Base-by-base conservation (phyloP, 768 basidiomycete species). In the Mycena metata region DNA sequence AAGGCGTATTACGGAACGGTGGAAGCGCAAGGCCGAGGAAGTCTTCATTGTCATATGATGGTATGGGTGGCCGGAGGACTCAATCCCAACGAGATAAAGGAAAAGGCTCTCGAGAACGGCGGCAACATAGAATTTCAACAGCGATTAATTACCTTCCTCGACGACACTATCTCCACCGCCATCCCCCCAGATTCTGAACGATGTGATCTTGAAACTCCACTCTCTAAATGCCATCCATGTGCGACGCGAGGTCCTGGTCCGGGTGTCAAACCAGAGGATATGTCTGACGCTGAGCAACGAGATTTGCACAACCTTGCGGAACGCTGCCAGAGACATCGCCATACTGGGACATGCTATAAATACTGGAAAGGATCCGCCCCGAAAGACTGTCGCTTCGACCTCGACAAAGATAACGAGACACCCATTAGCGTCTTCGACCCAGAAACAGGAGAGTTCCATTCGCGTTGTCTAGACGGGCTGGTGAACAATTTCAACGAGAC, bases 401-500 rank as follows among this genome's bases (percentile, higher is more conserved):
- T 69, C 19, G 50, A 57, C 54, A 23, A 21, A 9, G 19, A 13
- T 8, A 64, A 64, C 24, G 19, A 12, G n/a, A 21, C 19, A 13
- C 39, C 36, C 15, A 26, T 30, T 12, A 52, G 51, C 30, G 3
- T 19, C 1, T n/a, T 39, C 15, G 43, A 52, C 30, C 33, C 26
- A 17, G 51, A 52, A 17, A 52, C 51, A 1, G 51, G 51, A 17
- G 51, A 52, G 16, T 16, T 52, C 30, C 8, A 15, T 4, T 17
- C 33, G 30, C 26, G 51, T 2, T 12, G 13, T 8, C 30, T 52
- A 2, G 51, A 52, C 17, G 51, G 51, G 1, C 8, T 52, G 26
- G 51, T 52, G 1, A 65, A 65, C 24, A 65, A 65, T 23, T 65
- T 65, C 36, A 65, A 65, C 30, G 64, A 43, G 10, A 56, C 64